Evolutionary conservation across 345 rosid species (phyloP).

Genomic region (Dovyalis caffra): DNA sequence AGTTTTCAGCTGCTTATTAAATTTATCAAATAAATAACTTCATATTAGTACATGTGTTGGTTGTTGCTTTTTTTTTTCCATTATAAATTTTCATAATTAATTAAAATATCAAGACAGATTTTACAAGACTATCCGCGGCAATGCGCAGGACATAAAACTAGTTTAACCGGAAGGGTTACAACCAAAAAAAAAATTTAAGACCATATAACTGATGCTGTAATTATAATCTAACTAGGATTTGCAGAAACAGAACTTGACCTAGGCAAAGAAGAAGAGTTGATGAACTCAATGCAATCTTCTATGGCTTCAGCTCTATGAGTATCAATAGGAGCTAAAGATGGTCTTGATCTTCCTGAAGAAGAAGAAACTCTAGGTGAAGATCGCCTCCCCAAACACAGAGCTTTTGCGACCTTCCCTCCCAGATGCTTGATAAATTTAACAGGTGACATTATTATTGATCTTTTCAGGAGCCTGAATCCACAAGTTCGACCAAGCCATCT

Average conservation of each 20-base stretch:
- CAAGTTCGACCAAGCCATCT: slow-evolving; percentile 34
- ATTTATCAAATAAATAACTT: no score
- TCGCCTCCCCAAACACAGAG: slow-evolving; percentile 40
- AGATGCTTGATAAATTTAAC: slow-evolving; percentile 46
- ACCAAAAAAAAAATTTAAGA: neutral
- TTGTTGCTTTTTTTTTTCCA: no score
- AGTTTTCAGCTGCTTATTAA: no score
- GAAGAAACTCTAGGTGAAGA: slow-evolving; percentile 38
- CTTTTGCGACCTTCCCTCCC: slow-evolving; percentile 41
- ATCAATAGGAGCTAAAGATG: slow-evolving; percentile 44
- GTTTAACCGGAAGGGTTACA: neutral
- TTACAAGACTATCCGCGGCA: no score
- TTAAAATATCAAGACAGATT: no score
- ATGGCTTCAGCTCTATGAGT: slow-evolving; percentile 63
- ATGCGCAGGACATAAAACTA: no score
- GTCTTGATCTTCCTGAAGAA: slow-evolving; percentile 41
- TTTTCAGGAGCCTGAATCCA: slow-evolving; percentile 50
- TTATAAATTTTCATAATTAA: no score
- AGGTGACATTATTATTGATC: slow-evolving; percentile 41
- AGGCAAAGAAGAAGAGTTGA: slow-evolving; percentile 56
- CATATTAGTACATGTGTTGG: no score
- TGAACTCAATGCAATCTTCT: slow-evolving; percentile 81
- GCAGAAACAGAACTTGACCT: slow-evolving; percentile 46
- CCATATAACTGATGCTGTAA: neutral
- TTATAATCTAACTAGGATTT: slow-evolving; percentile 16